Conservation (phyloP, 352 stramenopile genomes). For the Phytophthora multivora region DNA sequence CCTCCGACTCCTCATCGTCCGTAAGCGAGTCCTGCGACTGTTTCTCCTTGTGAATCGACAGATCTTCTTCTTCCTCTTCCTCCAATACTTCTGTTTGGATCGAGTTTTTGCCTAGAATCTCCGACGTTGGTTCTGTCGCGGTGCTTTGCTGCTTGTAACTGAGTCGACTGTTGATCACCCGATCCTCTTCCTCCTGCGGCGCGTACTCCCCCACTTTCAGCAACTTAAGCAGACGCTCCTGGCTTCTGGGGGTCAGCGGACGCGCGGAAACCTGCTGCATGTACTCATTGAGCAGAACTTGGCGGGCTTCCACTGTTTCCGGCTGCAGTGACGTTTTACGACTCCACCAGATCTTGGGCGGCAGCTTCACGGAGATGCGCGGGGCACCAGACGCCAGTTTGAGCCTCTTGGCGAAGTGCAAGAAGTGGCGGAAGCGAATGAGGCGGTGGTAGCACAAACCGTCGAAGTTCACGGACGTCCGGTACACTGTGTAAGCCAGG, state of each 20-base stretch:
- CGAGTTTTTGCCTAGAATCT: conserved; percentile 22
- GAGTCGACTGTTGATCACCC: conserved; percentile 28
- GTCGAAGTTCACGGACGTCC: conserved; percentile 67
- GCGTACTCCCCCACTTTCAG: conserved; percentile 66
- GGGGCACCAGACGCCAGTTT: conserved; percentile 33
- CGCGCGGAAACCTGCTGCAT: conserved; percentile 59
- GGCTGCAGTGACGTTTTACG: conserved; percentile 53
- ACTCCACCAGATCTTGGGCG: conserved; percentile 62
- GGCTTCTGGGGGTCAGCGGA: conserved; percentile 45
- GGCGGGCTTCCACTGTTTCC: conserved; percentile 65
- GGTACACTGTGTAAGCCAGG: conserved; percentile 73
- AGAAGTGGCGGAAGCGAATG: conserved; percentile 72
- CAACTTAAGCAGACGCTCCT: conserved; percentile 59
- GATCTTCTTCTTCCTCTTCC: conserved; percentile 7
- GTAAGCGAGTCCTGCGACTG: conserved; percentile 16
- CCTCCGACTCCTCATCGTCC: conserved; percentile 21
- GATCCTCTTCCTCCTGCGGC: conserved; percentile 26
- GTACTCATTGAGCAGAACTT: conserved; percentile 80
- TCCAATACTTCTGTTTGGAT: conserved; percentile 11
- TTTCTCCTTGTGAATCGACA: conserved; percentile 9
- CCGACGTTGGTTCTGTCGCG: conserved; percentile 22
- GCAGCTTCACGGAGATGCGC: conserved; percentile 40
- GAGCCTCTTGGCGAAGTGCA: conserved; percentile 50
- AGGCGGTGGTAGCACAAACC: conserved; percentile 73
- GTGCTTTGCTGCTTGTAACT: conserved; percentile 30